phyloP scores from a whole-genome alignment of 179 eudicot genomes.

The Pouteria campechiana region DNA sequence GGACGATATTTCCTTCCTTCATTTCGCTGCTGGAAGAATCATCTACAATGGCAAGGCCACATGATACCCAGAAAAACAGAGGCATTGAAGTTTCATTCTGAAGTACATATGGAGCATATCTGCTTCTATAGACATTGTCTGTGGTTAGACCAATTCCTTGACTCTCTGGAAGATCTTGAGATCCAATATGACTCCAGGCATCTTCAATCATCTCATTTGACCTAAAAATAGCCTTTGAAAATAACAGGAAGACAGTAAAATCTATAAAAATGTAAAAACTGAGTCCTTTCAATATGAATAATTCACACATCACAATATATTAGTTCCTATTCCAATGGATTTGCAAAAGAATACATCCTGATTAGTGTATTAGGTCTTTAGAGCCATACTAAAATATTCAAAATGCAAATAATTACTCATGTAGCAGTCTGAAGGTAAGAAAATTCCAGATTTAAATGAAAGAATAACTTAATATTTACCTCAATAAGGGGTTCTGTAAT shows the following conservation, averaged over 20 bases:
- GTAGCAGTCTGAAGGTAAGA: background rate
- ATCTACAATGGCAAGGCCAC: slow-evolving; percentile 40
- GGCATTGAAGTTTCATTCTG: slow-evolving; percentile 85
- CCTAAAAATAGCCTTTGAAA: slow-evolving; percentile 55
- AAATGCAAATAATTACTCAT: background rate
- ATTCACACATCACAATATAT: too few species aligned
- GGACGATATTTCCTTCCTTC: slow-evolving; percentile 30
- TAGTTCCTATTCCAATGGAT: too few species aligned
- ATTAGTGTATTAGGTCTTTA: too few species aligned
- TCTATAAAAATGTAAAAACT: too few species aligned
- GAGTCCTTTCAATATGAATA: too few species aligned
- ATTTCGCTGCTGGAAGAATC: slow-evolving; percentile 29
- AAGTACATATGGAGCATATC: slow-evolving; percentile 79
- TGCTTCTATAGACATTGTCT: slow-evolving; percentile 33
- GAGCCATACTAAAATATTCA: too few species aligned
- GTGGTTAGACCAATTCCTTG: slow-evolving; percentile 25
- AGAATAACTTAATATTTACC: slow-evolving; percentile 24
- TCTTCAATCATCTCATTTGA: slow-evolving; percentile 66
- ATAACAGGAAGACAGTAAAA: background rate
- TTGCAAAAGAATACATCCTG: too few species aligned
- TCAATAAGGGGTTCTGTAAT: slow-evolving; percentile 68
- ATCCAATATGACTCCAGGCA: slow-evolving; percentile 37
- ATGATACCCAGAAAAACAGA: slow-evolving; percentile 44
- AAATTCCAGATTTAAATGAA: background rate
- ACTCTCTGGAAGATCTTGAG: slow-evolving; percentile 25